Base-by-base conservation (phyloP, 805 yeast genomes). In the Lipomyces chichibuensis region DNA sequence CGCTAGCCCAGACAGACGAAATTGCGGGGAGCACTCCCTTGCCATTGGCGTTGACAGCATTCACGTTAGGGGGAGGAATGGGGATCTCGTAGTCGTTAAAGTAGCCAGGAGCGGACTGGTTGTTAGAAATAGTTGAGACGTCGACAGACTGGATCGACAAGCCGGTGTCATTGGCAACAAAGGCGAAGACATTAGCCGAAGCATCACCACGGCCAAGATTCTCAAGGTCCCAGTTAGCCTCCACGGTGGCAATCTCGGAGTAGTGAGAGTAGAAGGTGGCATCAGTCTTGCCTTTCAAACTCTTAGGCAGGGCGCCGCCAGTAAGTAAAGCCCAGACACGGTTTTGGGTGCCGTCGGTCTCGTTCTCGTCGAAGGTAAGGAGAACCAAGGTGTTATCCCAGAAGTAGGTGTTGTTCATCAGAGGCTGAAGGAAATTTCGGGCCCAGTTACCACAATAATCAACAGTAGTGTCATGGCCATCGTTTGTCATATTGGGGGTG, bases 401-500 rank as follows among this genome's bases (percentile, higher is more conserved):
- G 80, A 84, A 84, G 78, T 82, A 81, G 35, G 76, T 74, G 78
- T 83, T 82, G 69, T 76, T 69, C 55, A 52, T 25, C 70, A 82
- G 74, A 56, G 85, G 85, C 63, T 75, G 77, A 64, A 84, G 73
- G 79, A 83, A 83, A 64, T 75, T 68, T 64, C 79, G 79, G 49
- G 83, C 72, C 87, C 87, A 84, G 62, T 71, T 66, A 52, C 84
- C 84, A 27, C 81, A 60, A 80, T 78, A 63, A 63, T 78, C 79
- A 63, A 84, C 80, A 71, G 79, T 82, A 54, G 83, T 71, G 75
- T 82, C 85, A 69, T 84, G 84, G 57, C 85, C 87, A 74, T 84
- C 86, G 76, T 83, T 78, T 66, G 84, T 77, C 83, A 83, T 80
- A 77, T 84, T 84, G 65, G 87, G 87, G 55, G 86, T 84, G 74